These are phyloP conservation scores for Rhizopogon roseolus DNA, from an alignment of 768 basidiomycete genomes.

Conservation along the genomic window DNA sequence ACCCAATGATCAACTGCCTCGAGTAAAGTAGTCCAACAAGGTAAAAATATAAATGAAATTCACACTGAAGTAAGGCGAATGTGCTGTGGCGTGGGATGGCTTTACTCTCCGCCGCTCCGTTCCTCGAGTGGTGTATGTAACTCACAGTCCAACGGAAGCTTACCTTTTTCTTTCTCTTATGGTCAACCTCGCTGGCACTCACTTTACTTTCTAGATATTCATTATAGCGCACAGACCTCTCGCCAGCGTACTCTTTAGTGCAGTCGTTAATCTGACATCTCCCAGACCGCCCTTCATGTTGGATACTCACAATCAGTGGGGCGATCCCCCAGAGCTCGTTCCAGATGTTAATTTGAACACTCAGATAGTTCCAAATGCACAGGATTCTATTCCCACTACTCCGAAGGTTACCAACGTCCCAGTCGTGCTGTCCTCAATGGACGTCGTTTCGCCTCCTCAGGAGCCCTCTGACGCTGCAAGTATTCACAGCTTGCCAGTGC, in stretches of 20 bases:
- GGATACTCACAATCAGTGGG: constrained; percentile 29
- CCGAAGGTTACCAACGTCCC: constrained; percentile 25
- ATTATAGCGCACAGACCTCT: too few species aligned
- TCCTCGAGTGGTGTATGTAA: constrained; percentile 6
- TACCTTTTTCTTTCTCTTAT: constrained; percentile 5
- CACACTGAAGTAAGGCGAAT: neutral
- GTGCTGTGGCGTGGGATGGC: constrained; percentile 2
- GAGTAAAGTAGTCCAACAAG: neutral
- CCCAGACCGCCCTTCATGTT: constrained; percentile 15
- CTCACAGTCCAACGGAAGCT: constrained; percentile 7
- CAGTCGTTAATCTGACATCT: neutral
- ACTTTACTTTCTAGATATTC: too few species aligned
- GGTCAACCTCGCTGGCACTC: constrained; percentile 1
- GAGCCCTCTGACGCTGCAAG: constrained; percentile 48
- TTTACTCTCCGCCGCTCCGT: neutral
- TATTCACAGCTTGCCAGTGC: constrained; percentile 54
- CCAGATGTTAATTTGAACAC: constrained; percentile 22
- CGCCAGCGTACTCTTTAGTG: neutral
- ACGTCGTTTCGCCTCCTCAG: constrained; percentile 34
- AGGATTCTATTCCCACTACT: constrained; percentile 17
- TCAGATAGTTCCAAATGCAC: constrained; percentile 18
- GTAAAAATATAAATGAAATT: neutral
- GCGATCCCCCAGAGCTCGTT: constrained; percentile 31
- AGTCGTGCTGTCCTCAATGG: constrained; percentile 22
- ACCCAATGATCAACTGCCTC: neutral